These are phyloP conservation scores for Geranomyces michiganensis DNA, from an alignment of 192 early-diverging fungal genomes.

Conservation along the genomic window DNA sequence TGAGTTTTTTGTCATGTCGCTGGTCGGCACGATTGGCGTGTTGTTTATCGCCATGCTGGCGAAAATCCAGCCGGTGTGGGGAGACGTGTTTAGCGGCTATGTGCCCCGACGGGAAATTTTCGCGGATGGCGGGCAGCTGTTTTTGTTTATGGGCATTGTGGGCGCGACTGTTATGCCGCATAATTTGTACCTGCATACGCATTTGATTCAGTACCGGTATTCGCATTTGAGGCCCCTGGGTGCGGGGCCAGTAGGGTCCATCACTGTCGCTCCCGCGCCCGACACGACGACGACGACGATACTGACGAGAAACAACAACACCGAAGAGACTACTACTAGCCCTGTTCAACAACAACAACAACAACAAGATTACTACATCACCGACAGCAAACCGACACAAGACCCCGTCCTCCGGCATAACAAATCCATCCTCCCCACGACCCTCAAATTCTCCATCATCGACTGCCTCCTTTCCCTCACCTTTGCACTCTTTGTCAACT, in stretches of 20 bases:
- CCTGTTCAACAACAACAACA: too few relatives aligned
- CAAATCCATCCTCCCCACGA: constrained; percentile 8
- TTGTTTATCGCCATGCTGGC: constrained; percentile 69
- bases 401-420: constrained; percentile 2
- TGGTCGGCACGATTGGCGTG: constrained; percentile 63
- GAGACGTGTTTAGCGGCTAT: constrained; percentile 69
- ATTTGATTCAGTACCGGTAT: constrained; percentile 65
- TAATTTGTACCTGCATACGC: constrained; percentile 77
- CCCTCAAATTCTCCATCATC: constrained; percentile 17
- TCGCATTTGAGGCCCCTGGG: constrained; percentile 23
- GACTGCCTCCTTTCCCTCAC: constrained; percentile 43
- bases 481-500: constrained; percentile 76
- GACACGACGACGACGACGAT: constrained; percentile 19
- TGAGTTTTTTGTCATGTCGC: constrained; percentile 66
- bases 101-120: constrained; percentile 64
- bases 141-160: constrained; percentile 74
- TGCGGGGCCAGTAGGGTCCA: constrained; percentile 2
- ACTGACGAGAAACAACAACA: too few relatives aligned
- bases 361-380: not conserved
- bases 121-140: constrained; percentile 58
- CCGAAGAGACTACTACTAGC: not conserved
- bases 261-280: constrained; percentile 33
- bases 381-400: not conserved
- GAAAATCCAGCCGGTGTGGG: constrained; percentile 58
- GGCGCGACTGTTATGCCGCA: constrained; percentile 90